phyloP scores from a whole-genome alignment of 176 grass and related monocot species.

The Triticum urartu region DNA sequence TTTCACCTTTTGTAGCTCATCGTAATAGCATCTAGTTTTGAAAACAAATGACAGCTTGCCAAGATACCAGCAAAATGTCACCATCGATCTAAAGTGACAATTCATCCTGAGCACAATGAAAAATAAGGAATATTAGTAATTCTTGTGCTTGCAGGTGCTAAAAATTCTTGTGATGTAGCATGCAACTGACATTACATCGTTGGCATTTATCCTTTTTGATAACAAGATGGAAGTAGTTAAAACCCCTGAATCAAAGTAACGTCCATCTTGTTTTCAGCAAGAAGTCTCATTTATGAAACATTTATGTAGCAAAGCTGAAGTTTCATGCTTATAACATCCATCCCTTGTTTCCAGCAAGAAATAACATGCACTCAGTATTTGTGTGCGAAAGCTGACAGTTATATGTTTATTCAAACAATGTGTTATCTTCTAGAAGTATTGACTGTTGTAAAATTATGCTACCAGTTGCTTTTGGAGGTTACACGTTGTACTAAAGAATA shows the following conservation, averaged over 20 bases:
- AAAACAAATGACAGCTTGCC: constrained; percentile 8
- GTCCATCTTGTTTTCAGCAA: neutral
- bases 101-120: neutral
- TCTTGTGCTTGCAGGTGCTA: neutral
- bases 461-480: neutral
- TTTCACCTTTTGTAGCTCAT: neutral
- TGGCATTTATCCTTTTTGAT: neutral
- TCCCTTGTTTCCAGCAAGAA: neutral
- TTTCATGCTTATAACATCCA: neutral
- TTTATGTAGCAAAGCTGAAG: neutral
- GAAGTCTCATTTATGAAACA: neutral
- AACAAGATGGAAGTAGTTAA: neutral
- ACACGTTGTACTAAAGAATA: neutral
- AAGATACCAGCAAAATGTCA: neutral
- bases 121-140: neutral
- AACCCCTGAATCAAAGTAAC: neutral
- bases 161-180: neutral
- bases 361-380: neutral
- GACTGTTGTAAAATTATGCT: neutral
- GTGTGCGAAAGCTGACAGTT: neutral
- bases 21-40: neutral
- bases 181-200: neutral
- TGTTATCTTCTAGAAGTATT: neutral
- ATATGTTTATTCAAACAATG: neutral
- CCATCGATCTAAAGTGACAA: neutral